phyloP scores from a whole-genome alignment of 345 rosid species.

The Draba incana region DNA sequence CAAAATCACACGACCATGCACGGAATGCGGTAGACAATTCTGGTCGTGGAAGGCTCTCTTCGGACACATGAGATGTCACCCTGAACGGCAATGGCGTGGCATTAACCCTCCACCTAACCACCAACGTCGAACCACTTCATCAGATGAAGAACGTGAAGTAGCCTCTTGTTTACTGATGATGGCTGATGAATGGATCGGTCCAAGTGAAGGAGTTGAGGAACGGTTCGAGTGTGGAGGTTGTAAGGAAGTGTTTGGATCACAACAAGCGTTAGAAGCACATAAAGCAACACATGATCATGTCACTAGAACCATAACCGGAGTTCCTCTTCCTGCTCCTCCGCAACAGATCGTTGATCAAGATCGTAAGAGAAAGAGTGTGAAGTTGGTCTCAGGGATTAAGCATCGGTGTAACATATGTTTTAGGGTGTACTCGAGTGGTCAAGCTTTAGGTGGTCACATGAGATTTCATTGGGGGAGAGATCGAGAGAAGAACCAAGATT shows the following conservation, averaged over 20 bases:
- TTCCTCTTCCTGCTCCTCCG: conserved; percentile 6
- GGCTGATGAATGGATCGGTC: conserved; percentile 41
- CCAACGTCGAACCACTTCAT: conserved; percentile 37
- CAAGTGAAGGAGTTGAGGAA: conserved; percentile 11
- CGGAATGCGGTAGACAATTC: conserved; percentile 81
- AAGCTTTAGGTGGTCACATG: conserved; percentile 79
- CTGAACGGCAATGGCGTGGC: conserved; percentile 79
- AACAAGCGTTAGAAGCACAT: conserved; percentile 75
- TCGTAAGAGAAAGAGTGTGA: conserved; percentile 36
- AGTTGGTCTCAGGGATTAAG: conserved; percentile 37
- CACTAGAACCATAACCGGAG: conserved; percentile 41
- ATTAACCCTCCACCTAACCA: conserved; percentile 56
- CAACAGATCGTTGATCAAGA: conserved; percentile 31
- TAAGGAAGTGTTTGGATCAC: conserved; percentile 73
- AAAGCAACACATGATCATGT: conserved; percentile 72
- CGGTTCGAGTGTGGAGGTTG: conserved; percentile 65
- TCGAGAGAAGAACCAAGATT: conserved; percentile 38
- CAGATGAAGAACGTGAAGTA: conserved; percentile 57
- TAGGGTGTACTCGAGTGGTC: conserved; percentile 65
- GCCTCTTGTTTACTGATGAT: conserved; percentile 59
- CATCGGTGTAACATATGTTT: conserved; percentile 64
- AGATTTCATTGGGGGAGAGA: conserved; percentile 72
- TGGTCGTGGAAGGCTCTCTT: conserved; percentile 83
- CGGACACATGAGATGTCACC: conserved; percentile 96
- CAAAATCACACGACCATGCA: conserved; percentile 64